A percentile compares a stretch with the other conserved stretches of the same genome.
These are phyloP conservation scores for Dipodascus geniculatus DNA, from an alignment of 805 yeast species.

Conservation along the genomic window DNA sequence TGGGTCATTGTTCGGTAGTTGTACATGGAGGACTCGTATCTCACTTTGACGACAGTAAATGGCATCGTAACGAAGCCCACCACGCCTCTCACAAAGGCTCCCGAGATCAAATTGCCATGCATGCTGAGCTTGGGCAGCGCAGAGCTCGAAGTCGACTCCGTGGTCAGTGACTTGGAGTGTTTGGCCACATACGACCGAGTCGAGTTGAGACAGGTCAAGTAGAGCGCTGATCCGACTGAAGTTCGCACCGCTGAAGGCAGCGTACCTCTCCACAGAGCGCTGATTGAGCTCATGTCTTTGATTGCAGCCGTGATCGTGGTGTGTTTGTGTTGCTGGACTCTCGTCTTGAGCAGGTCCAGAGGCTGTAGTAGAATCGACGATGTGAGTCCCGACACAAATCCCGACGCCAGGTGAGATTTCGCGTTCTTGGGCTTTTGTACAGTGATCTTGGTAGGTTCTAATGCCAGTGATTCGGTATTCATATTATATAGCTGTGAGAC, in stretches of 20 bases:
- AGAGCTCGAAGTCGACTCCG: constrained; percentile 7
- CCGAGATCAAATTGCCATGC: constrained; percentile 59
- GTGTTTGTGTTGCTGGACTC: constrained; percentile 54
- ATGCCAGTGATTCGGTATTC: background rate
- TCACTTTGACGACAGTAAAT: constrained; percentile 75
- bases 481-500: background rate
- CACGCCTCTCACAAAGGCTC: constrained; percentile 64
- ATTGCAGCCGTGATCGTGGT: constrained; percentile 16
- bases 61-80: constrained; percentile 94
- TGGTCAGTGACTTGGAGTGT: constrained; percentile 7
- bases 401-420: constrained; percentile 52
- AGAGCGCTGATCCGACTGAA: constrained; percentile 81
- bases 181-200: constrained; percentile 41
- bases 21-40: constrained; percentile 76
- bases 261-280: constrained; percentile 85
- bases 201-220: constrained; percentile 59
- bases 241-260: constrained; percentile 84
- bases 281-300: constrained; percentile 13
- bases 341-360: constrained; percentile 74
- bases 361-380: constrained; percentile 80
- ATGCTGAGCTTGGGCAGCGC: constrained; percentile 60
- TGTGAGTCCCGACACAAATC: constrained; percentile 74
- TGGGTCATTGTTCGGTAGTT: constrained; percentile 50
- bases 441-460: background rate
- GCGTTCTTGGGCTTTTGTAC: background rate